Evolutionary conservation across 441 rosid species (phyloP).

Genomic region (Gossypium armourianum): DNA sequence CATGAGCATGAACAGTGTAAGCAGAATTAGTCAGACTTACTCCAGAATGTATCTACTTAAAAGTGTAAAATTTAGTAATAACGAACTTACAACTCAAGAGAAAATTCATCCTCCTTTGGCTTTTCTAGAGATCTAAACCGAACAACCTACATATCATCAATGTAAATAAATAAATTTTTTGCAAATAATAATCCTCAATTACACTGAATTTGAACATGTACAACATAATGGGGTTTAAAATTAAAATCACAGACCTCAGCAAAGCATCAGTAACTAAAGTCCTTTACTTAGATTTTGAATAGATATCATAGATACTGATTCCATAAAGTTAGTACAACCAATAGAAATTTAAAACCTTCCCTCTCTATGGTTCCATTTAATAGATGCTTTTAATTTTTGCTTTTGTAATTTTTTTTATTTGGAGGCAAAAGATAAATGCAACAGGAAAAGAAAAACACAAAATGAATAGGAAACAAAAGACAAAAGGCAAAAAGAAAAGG

Average conservation of each 20-base stretch:
- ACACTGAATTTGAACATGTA: neutral
- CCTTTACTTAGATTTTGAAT: neutral
- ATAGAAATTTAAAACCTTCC: neutral
- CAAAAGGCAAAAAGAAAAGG: neutral
- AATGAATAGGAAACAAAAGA: neutral
- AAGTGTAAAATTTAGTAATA: neutral
- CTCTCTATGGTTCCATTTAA: neutral
- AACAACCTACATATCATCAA: conserved; percentile 34
- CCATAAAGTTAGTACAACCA: neutral
- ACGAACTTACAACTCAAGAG: conserved; percentile 54
- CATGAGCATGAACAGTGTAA: neutral
- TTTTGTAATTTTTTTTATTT: neutral
- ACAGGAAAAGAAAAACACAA: neutral
- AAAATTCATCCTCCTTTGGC: conserved; percentile 67
- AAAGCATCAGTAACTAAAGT: conserved; percentile 1
- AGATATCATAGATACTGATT: neutral
- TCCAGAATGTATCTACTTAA: conserved; percentile 6
- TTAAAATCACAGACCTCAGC: neutral
- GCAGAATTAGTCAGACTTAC: neutral
- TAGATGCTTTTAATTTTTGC: neutral
- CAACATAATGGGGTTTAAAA: neutral
- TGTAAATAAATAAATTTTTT: neutral
- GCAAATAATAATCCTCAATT: neutral
- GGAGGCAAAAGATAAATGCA: neutral
- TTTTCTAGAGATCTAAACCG: conserved; percentile 61